phyloP scores from a whole-genome alignment of 208 protist species.

The Wallacemonas sp. region DNA sequence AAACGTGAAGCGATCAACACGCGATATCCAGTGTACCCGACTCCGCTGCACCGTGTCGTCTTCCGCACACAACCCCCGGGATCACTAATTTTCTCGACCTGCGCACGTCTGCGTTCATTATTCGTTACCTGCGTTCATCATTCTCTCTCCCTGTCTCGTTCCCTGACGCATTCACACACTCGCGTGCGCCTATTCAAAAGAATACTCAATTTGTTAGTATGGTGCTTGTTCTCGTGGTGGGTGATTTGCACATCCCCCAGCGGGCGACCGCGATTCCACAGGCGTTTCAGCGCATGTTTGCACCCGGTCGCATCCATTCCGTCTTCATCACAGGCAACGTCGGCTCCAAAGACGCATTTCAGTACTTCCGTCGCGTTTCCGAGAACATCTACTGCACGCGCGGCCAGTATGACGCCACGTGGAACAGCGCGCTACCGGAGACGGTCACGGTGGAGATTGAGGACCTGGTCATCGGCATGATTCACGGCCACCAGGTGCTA shows the following conservation, averaged over 20 bases:
- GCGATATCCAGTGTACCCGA: too few species aligned
- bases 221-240: conserved; percentile 97
- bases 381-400: conserved; percentile 95
- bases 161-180: too few species aligned
- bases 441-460: conserved; percentile 94
- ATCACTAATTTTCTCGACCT: too few species aligned
- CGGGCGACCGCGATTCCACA: conserved; percentile 92
- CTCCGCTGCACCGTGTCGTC: neutral
- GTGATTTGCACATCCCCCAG: conserved; percentile 99
- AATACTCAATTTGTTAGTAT: conserved; percentile 23
- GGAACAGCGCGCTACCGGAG: conserved; percentile 79
- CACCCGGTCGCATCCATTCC: conserved; percentile 95
- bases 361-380: conserved; percentile 96
- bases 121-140: too few species aligned
- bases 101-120: too few species aligned
- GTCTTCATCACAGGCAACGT: conserved; percentile 99
- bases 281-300: conserved; percentile 96
- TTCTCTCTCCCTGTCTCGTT: too few species aligned
- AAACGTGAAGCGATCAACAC: too few species aligned
- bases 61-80: neutral
- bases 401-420: conserved; percentile 96
- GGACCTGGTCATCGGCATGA: conserved; percentile 97
- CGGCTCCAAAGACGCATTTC: conserved; percentile 92
- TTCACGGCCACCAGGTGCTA: conserved; percentile 97
- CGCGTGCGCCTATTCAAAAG: neutral